Evolutionary conservation across 345 rosid species (phyloP), one percentile per base, ranked within the genome.

Genomic region (Acer saccharum): DNA sequence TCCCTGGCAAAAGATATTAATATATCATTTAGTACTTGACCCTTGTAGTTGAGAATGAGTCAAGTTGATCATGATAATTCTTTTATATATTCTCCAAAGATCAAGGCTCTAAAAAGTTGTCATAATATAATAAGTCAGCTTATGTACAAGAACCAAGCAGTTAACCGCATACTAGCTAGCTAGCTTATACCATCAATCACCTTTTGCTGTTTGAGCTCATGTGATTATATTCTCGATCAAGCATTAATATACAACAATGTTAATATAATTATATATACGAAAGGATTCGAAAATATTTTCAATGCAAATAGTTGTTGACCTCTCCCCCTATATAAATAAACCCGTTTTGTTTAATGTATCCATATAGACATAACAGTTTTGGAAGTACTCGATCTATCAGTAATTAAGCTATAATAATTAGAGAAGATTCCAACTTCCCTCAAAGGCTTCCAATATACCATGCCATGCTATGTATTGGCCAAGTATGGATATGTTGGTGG

Each of bases 361-460:
- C 55, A 46, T 54, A 16, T 54, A 54, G 0, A 27, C 11, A 20
- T 23, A 73, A 44, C 6, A 52, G 32, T 10, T 11, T 17, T 20
- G 58, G 61, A 74, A 73, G 39, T 3, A 35, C 39, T 35, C 39
- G 39, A 35, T 35, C 39, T 35, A 35, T 35, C 39, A 35, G 6
- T 0, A 35, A 9, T 27, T 41, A 14, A 58, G 27, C 25, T 50
- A 50, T 50, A 50, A 50, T 41, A 44, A 65, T 25, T 27, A 78
- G 83, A 69, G 77, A 74, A 76, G 77, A 41, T 50, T 43, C 65
- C 77, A 73, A 72, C 29, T 29, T 65, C 77, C 82, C 86, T 84
- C 81, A 81, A 81, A 76, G 82, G 84, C 83, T 79, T 81, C 84
- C 84, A 79, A 66, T 76, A 21, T 54, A 54, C 58, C 9, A 2